A percentile compares a stretch with the other conserved stretches of the same genome.
Conservation (phyloP, 768 basidiomycete species). For the Paxillus rubicundulus region DNA sequence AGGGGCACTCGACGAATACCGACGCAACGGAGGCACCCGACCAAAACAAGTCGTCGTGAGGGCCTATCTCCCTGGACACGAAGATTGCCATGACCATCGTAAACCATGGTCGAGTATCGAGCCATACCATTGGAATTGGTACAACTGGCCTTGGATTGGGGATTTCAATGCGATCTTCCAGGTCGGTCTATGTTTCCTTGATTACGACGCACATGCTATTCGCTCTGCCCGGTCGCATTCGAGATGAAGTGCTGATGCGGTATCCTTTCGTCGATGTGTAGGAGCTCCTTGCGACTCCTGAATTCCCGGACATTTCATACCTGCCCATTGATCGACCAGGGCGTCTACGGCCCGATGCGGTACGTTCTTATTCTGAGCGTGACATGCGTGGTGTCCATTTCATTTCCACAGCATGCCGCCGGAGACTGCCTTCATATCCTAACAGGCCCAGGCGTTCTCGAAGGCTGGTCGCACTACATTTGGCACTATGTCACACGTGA, state of each 20-base stretch:
- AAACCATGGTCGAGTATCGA: conserved; percentile 47
- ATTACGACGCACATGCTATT: background rate
- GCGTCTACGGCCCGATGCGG: conserved; percentile 62
- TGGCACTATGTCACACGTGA: conserved; percentile 47
- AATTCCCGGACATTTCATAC: conserved; percentile 56
- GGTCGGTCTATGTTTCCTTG: conserved; percentile 35
- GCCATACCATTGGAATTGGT: conserved; percentile 49
- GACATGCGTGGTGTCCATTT: background rate
- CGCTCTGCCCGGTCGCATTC: background rate
- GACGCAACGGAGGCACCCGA: conserved; percentile 22
- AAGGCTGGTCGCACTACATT: conserved; percentile 53
- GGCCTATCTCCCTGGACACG: conserved; percentile 64
- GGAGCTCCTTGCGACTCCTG: conserved; percentile 39
- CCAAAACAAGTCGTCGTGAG: conserved; percentile 51
- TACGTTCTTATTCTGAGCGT: conserved; percentile 30
- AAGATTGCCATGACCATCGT: conserved; percentile 52
- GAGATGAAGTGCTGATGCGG: conserved; percentile 3
- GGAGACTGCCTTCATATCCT: conserved; percentile 49
- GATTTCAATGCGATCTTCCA: conserved; percentile 58
- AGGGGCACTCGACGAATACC: conserved; percentile 37
- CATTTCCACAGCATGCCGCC: conserved; percentile 34
- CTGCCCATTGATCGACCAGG: conserved; percentile 61
- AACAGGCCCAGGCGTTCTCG: conserved; percentile 45
- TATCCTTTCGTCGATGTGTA: conserved; percentile 17
- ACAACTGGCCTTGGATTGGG: conserved; percentile 64